Percentiles rank a stretch among this genome's conserved stretches.
phyloP scores from a whole-genome alignment of 345 rosid species.

The Noccaea caerulescens region DNA sequence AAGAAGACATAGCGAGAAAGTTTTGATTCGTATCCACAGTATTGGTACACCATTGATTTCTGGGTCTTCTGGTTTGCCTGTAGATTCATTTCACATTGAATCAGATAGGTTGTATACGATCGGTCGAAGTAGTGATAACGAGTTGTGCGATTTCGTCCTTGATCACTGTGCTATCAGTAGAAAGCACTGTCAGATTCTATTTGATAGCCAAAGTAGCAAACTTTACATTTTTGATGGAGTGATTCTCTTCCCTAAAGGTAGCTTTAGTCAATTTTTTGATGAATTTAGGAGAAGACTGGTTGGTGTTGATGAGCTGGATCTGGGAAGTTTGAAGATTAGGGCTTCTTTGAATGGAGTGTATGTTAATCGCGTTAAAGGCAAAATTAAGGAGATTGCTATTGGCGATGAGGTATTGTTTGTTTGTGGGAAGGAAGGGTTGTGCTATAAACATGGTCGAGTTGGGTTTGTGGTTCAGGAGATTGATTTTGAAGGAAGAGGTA shows the following conservation, averaged over 20 bases:
- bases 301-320: constrained; percentile 39
- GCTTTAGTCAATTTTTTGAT: constrained; percentile 37
- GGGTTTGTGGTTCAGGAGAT: constrained; percentile 72
- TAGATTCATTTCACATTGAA: constrained; percentile 50
- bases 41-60: constrained; percentile 62
- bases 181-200: constrained; percentile 74
- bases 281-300: constrained; percentile 54
- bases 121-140: constrained; percentile 51
- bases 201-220: constrained; percentile 53
- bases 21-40: constrained; percentile 49
- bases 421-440: constrained; percentile 54
- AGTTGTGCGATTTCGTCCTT: constrained; percentile 56
- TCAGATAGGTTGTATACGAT: constrained; percentile 61
- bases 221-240: constrained; percentile 66
- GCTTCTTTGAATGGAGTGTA: constrained; percentile 67
- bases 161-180: constrained; percentile 58
- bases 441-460: constrained; percentile 50
- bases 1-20: constrained; percentile 47
- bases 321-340: constrained; percentile 41
- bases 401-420: constrained; percentile 83
- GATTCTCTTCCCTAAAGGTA: constrained; percentile 21
- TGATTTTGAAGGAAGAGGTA: constrained; percentile 51
- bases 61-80: constrained; percentile 48
- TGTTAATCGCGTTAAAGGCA: constrained; percentile 59
- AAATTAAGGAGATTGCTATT: constrained; percentile 50